phyloP scores from a whole-genome alignment of 306 rosid genomes.

The Lathyrus tuberosus region DNA sequence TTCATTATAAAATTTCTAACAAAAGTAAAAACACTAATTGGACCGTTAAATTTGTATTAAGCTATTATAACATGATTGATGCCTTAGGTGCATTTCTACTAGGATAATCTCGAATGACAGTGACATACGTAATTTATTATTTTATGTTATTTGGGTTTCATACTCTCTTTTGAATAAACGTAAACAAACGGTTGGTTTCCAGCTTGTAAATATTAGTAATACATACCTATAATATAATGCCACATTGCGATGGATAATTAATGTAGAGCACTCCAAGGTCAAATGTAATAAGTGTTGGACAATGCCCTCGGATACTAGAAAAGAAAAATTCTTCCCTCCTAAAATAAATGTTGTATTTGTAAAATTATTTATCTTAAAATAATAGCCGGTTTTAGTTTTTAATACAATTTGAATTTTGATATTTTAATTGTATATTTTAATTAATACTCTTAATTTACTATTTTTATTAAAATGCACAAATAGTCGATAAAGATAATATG shows the following conservation, averaged over 20 bases:
- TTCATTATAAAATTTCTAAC: not conserved
- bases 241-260: constrained; percentile 8
- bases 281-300: not conserved
- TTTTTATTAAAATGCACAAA: too few relatives aligned
- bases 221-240: not conserved
- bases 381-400: too few relatives aligned
- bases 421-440: too few relatives aligned
- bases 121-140: not conserved
- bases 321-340: not conserved
- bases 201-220: not conserved
- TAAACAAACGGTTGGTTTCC: constrained; percentile 10
- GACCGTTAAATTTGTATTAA: constrained; percentile 18
- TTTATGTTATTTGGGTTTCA: not conserved
- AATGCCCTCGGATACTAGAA: not conserved
- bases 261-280: constrained; percentile 1
- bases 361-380: too few relatives aligned
- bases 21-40: constrained; percentile 10
- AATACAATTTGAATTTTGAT: too few relatives aligned
- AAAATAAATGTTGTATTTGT: too few relatives aligned
- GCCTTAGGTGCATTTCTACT: constrained; percentile 17
- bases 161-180: not conserved
- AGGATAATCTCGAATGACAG: not conserved
- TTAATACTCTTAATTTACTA: too few relatives aligned
- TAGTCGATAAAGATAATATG: too few relatives aligned
- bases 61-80: not conserved